Conservation (phyloP, 169 alveolate species). For the Babesia sp. region DNA sequence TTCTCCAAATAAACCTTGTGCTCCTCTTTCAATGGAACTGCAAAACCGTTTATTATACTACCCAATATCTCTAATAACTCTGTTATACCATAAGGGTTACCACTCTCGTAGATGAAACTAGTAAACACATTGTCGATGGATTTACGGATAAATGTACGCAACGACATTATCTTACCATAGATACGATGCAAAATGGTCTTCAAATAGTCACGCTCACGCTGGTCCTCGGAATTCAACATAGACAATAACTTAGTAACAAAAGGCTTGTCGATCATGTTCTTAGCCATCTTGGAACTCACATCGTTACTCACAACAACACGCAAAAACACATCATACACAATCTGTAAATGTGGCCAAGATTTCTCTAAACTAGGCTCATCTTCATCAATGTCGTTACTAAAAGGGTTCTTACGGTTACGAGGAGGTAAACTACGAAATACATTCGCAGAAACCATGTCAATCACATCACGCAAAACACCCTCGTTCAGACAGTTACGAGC, state of each 20-base stretch:
- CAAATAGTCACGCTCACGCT: conserved; percentile 94
- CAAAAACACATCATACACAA: conserved; percentile 84
- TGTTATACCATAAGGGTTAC: conserved; percentile 92
- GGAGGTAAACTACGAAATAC: conserved; percentile 73
- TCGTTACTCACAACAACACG: conserved; percentile 86
- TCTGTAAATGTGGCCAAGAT: conserved; percentile 84
- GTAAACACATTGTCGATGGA: conserved; percentile 93
- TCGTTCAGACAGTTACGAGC: conserved; percentile 79
- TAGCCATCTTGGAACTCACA: conserved; percentile 84
- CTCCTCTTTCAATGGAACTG: conserved; percentile 97
- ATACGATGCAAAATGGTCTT: conserved; percentile 93
- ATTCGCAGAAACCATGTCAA: conserved; percentile 80
- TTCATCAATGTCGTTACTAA: conserved; percentile 77
- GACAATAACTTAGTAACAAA: conserved; percentile 81
- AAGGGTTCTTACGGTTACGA: conserved; percentile 7
- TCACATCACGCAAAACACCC: conserved; percentile 77
- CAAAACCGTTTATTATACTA: conserved; percentile 94
- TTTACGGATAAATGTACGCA: conserved; percentile 86
- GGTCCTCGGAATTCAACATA: conserved; percentile 92
- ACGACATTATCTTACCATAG: conserved; percentile 90
- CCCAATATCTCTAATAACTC: conserved; percentile 95
- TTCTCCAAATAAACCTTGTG: conserved; percentile 94
- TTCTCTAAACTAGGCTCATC: conserved; percentile 84
- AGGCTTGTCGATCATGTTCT: conserved; percentile 81
- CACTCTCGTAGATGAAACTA: conserved; percentile 90